A percentile compares a stretch with the other conserved stretches of the same genome.
Conservation (phyloP, 441 rosid species). For the Viola pubescens region DNA sequence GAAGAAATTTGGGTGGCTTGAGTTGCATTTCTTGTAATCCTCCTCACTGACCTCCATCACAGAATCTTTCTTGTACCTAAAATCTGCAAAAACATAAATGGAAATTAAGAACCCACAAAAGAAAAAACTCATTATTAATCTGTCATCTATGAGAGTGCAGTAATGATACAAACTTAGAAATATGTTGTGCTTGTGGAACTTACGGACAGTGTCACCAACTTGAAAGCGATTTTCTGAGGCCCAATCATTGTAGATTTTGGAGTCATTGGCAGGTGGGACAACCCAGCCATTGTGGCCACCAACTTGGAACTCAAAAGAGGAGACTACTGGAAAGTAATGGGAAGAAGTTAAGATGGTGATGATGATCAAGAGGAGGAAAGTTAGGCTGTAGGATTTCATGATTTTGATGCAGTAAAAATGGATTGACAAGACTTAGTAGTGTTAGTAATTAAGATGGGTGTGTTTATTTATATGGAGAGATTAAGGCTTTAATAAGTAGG, state of each 20-base stretch:
- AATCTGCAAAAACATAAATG: slow-evolving; percentile 31
- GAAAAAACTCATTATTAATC: background rate
- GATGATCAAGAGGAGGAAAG: slow-evolving; percentile 9
- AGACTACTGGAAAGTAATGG: slow-evolving; percentile 14
- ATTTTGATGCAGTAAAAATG: background rate
- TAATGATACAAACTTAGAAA: too few species aligned
- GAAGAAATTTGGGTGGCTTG: slow-evolving; percentile 62
- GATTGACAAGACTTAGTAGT: background rate
- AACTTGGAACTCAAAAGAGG: slow-evolving; percentile 40
- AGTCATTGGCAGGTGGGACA: slow-evolving; percentile 41
- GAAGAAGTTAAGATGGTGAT: slow-evolving; percentile 17
- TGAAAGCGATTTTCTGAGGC: slow-evolving; percentile 78
- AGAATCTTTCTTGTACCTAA: slow-evolving; percentile 66
- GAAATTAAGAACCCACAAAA: background rate
- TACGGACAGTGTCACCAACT: slow-evolving; percentile 57
- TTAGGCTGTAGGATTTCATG: slow-evolving; percentile 5
- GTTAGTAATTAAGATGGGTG: background rate
- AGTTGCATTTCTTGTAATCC: slow-evolving; percentile 69
- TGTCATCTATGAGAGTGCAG: background rate
- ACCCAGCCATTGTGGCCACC: slow-evolving; percentile 43
- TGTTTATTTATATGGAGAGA: background rate
- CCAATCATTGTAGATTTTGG: slow-evolving; percentile 54
- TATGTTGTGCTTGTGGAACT: slow-evolving; percentile 15
- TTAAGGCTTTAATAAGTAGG: slow-evolving; percentile 20
- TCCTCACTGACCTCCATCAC: slow-evolving; percentile 58